Evolutionary conservation across 306 rosid genomes (phyloP), one percentile per base, ranked within the genome.

Genomic region (Prunus mira): DNA sequence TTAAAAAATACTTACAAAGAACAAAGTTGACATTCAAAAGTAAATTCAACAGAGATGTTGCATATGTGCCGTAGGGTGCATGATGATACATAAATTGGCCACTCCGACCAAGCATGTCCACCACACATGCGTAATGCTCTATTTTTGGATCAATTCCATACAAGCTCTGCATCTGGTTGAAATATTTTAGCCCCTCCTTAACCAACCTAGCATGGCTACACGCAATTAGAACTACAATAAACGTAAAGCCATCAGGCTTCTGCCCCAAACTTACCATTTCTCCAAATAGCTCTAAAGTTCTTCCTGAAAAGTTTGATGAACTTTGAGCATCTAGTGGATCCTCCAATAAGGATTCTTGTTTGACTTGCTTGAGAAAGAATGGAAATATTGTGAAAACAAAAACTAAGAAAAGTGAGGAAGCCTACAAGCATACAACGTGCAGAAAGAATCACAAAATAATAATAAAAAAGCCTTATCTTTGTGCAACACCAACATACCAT

Each of bases 121-220:
- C 77, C 47, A 84, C 97, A 80, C 96, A 91, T 11, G 98, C 91
- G 73, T 89, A 89, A 63, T 91, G 98, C 85, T 89, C 85, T 58
- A 93, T 65, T 76, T 87, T 88, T 15, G 97, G 97, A 56, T 77
- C 84, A 74, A 89, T 47, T 13, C 83, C 84, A 41, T 84, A 86
- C 50, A 84, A 75, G 69, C 67, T 82, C 80, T 84, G 87, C 98
- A 93, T 91, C 75, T 85, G 83, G 24, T 70, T 49, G 60, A 86
- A 80, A 88, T 88, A 85, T 25, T 83, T 46, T 75, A 88, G 74
- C 75, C 98, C 98, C 55, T 87, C 87, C 56, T 81, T 55, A 34
- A 93, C 86, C 70, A 88, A 82, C 17, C 97, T 93, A 55, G 93
- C 88, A 83, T 93, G 98, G 80, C 85, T 88, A 83, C 97, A 93